Percentiles rank a stretch among this genome's conserved stretches.
Evolutionary conservation across 176 grass and related monocot species (phyloP).

Genomic region (Cymbopogon citratus): DNA sequence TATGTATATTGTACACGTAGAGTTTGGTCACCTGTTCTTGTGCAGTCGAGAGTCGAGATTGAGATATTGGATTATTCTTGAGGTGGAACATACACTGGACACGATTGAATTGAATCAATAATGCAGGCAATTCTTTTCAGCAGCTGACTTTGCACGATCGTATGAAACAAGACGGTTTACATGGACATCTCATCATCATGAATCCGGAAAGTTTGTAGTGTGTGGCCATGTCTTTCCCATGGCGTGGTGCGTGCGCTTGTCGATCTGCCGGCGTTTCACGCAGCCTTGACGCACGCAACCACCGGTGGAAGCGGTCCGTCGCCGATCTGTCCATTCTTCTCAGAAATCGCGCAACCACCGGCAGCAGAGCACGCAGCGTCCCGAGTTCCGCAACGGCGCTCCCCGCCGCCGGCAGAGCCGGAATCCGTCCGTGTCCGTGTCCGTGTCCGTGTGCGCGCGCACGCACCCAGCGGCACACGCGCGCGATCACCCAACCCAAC

Average conservation of each 20-base stretch:
- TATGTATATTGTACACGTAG: not conserved
- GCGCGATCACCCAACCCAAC: not conserved
- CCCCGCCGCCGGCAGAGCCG: not conserved
- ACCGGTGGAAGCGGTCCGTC: not conserved
- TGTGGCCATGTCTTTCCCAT: not conserved
- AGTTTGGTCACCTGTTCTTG: not conserved
- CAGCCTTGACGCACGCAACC: conserved; percentile 15
- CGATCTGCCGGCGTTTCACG: not conserved
- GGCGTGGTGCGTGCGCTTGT: not conserved
- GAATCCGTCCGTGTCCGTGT: too few species aligned
- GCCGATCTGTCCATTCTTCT: not conserved
- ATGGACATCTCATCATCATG: not conserved
- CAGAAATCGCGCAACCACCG: not conserved
- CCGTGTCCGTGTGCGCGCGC: too few species aligned
- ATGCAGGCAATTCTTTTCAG: not conserved
- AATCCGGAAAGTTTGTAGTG: not conserved
- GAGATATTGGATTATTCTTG: conserved; percentile 25
- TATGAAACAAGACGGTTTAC: not conserved
- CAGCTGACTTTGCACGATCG: not conserved
- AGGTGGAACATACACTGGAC: not conserved
- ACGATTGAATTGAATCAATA: conserved; percentile 20
- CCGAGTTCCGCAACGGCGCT: not conserved
- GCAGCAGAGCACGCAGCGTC: not conserved
- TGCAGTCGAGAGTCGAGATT: conserved; percentile 1
- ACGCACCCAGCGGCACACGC: not conserved